A percentile compares a stretch with the other conserved stretches of the same genome.
These are phyloP conservation scores for Thraustochytrium aureum DNA, from an alignment of 352 stramenopile species.

Conservation along the genomic window DNA sequence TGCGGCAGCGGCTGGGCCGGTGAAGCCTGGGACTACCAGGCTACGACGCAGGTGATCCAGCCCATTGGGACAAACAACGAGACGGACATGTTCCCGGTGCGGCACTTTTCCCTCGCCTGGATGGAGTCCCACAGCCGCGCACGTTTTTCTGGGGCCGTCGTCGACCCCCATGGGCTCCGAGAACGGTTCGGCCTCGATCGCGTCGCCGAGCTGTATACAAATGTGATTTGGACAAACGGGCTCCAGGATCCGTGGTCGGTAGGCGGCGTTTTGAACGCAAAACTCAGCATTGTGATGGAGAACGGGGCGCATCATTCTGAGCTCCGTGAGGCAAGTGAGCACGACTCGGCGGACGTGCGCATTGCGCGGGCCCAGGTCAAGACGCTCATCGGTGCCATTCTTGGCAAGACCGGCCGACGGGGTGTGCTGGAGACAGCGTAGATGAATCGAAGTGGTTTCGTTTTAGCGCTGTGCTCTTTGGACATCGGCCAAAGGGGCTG, in stretches of 20 bases:
- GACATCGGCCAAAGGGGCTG: too few relatives aligned
- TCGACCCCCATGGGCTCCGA: not conserved
- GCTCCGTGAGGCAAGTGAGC: not conserved
- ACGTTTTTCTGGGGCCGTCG: not conserved
- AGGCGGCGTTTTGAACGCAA: not conserved
- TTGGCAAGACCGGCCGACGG: too few relatives aligned
- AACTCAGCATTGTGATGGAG: not conserved
- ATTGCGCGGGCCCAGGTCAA: not conserved
- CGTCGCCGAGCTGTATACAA: not conserved
- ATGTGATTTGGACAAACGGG: not conserved
- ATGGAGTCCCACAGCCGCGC: not conserved
- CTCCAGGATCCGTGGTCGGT: not conserved
- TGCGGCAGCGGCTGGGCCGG: not conserved
- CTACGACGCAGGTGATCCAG: not conserved
- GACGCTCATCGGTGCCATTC: too few relatives aligned
- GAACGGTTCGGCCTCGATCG: not conserved
- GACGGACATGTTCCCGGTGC: not conserved
- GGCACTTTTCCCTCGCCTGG: not conserved
- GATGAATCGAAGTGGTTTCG: too few relatives aligned
- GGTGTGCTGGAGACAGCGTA: too few relatives aligned
- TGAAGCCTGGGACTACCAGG: not conserved
- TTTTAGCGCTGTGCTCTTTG: too few relatives aligned
- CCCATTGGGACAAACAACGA: not conserved
- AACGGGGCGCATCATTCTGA: not conserved
- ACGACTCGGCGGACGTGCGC: not conserved